phyloP scores from a whole-genome alignment of 495 filamentous ascomycete genomes.

The Penicillium desertorum region DNA sequence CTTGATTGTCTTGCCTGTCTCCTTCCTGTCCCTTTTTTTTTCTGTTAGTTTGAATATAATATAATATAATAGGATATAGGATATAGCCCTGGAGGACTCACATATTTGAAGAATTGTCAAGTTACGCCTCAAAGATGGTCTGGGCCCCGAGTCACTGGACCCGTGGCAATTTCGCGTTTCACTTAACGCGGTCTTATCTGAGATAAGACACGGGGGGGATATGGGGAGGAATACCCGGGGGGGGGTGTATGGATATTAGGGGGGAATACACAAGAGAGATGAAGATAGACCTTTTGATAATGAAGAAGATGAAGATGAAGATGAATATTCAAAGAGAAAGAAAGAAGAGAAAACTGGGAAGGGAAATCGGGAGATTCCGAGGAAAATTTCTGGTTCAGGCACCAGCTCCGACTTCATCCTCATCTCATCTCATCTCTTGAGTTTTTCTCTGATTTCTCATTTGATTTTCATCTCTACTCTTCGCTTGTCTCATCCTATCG shows the following conservation, averaged over 20 bases:
- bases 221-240: not conserved
- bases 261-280: not conserved
- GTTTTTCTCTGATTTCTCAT: not conserved
- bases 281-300: not conserved
- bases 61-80: slow-evolving; percentile 1
- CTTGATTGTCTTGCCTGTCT: slow-evolving; percentile 29
- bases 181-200: slow-evolving; percentile 45
- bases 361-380: slow-evolving; percentile 10
- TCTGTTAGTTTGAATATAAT: slow-evolving; percentile 18
- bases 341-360: not conserved
- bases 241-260: not conserved
- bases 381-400: slow-evolving; percentile 33
- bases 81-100: not conserved
- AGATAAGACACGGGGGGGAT: slow-evolving; percentile 10
- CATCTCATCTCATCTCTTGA: slow-evolving; percentile 4
- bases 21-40: slow-evolving; percentile 33
- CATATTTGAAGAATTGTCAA: slow-evolving; percentile 6
- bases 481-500: not conserved
- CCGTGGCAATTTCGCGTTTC: slow-evolving; percentile 51
- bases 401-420: slow-evolving; percentile 20
- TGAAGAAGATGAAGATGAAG: not conserved
- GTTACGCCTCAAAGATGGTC: not conserved
- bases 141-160: slow-evolving; percentile 36
- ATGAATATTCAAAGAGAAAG: slow-evolving; percentile 3
- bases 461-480: not conserved